Evolutionary conservation across 371 early-diverging fungal species (phyloP), one percentile per base, ranked within the genome.

Genomic region (Mucor lusitanicus): DNA sequence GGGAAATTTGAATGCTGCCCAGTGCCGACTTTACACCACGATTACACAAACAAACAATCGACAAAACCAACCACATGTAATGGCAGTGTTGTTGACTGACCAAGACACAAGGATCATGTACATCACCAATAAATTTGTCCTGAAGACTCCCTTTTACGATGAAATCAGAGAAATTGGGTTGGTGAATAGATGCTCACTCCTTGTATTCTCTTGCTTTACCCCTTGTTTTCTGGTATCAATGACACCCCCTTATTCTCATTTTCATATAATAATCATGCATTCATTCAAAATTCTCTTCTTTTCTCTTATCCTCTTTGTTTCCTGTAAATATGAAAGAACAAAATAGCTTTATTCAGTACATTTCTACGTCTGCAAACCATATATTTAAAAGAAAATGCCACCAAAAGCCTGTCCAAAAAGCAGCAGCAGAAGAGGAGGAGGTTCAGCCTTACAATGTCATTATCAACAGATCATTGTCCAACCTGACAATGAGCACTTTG

Each of bases 401-500:
- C 11, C 23, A 23, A 27, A 53, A 53, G 13, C 13, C 23, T 25
- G 25, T 6, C 5, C 15, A 27, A 13, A 25, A 53, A 53, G 27
- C 53, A 15, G n/a, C n/a, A n/a, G n/a, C n/a, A n/a, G n/a, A n/a
- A n/a, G 13, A 8, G 27, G 23, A 8, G 13, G 23, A 50, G 23
- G 53, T 25, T 4, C 53, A 53, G 23, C 53, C 53, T 3, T 53
- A 53, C 53, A 53, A 53, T 53, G 53, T 53, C 6, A 27, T 48
- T 33, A 60, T 44, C 19, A 56, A 33, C 21, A 46, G 63, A 62
- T 61, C 55, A 11, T 28, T 55, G 15, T 62, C 62, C 42, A 40
- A 55, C 27, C 56, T 61, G 25, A 67, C 63, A 13, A 25, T 67
- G 25, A 54, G 39, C 27, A 63, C 53, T 6, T 19, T 63, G 15